Evolutionary conservation across 2,329 filamentous ascomycete species (phyloP).

Genomic region (Dactylella cylindrospora): DNA sequence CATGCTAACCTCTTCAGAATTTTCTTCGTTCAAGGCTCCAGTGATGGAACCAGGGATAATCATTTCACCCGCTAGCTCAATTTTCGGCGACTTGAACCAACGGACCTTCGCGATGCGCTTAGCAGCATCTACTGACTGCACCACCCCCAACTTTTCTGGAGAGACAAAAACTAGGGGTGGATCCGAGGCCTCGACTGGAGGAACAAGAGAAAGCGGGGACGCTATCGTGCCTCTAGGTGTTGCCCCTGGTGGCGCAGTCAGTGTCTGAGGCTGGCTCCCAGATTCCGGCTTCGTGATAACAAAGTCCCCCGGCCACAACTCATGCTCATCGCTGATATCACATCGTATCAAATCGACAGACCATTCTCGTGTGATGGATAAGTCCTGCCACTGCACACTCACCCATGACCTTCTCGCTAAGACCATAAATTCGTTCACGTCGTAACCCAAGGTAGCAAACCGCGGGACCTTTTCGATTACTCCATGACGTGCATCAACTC

Average conservation of each 20-base stretch:
- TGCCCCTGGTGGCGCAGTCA: conserved; percentile 17
- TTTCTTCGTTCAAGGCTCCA: conserved; percentile 53
- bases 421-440: conserved; percentile 62
- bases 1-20: conserved; percentile 59
- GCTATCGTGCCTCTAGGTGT: conserved; percentile 12
- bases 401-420: conserved; percentile 57
- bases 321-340: conserved; percentile 59
- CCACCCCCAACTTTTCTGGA: conserved; percentile 59
- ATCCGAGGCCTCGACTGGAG: conserved; percentile 2
- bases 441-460: conserved; percentile 59
- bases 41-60: conserved; percentile 55
- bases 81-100: conserved; percentile 57
- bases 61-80: conserved; percentile 51
- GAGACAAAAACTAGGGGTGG: conserved; percentile 50
- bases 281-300: conserved; percentile 55
- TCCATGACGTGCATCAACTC: conserved; percentile 51
- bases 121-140: conserved; percentile 60
- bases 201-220: conserved; percentile 2
- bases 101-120: conserved; percentile 61
- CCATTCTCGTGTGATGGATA: conserved; percentile 56
- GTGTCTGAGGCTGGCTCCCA: conserved; percentile 45
- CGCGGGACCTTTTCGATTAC: conserved; percentile 55
- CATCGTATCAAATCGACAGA: conserved; percentile 57
- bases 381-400: conserved; percentile 63
- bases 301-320: conserved; percentile 62